Evolutionary conservation across 177 flowering plant genomes (phyloP).

Genomic region (Vitis hybrid): DNA sequence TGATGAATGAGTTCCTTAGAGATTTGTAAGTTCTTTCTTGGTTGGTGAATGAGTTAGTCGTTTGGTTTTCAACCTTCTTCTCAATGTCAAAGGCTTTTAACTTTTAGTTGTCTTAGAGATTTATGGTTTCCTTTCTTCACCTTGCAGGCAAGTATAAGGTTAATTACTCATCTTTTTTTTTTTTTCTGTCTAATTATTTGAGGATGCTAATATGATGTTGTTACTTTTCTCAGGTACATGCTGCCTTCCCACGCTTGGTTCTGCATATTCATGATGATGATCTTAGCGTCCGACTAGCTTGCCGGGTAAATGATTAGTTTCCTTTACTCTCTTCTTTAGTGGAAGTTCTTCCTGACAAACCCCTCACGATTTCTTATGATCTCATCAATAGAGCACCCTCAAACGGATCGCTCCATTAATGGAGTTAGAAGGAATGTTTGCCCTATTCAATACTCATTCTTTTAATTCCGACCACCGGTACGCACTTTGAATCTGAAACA

Average conservation of each 20-base stretch:
- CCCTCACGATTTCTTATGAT: background rate
- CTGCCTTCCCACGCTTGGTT: slow-evolving; percentile 71
- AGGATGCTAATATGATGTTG: background rate
- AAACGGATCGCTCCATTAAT: slow-evolving; percentile 49
- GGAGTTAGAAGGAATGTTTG: slow-evolving; percentile 49
- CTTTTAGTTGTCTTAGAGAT: too few relatives aligned
- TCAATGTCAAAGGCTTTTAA: too few relatives aligned
- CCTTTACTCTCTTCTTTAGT: slow-evolving; percentile 5
- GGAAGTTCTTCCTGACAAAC: background rate
- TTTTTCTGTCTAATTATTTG: background rate
- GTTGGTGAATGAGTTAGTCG: too few relatives aligned
- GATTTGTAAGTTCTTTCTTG: too few relatives aligned
- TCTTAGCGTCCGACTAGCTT: slow-evolving; percentile 67
- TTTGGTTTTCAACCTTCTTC: too few relatives aligned
- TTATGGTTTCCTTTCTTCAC: too few relatives aligned
- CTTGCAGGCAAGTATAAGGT: background rate
- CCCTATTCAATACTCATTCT: slow-evolving; percentile 44
- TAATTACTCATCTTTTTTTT: background rate
- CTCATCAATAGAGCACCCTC: slow-evolving; percentile 53
- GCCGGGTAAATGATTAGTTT: slow-evolving; percentile 52
- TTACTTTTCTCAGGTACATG: slow-evolving; percentile 61
- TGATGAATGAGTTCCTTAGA: too few relatives aligned
- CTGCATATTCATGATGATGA: slow-evolving; percentile 90
- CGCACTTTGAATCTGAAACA: slow-evolving; percentile 2
- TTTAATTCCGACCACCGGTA: slow-evolving; percentile 89